Base-by-base conservation (phyloP, 768 basidiomycete species). In the Coprinopsis cinerea region DNA sequence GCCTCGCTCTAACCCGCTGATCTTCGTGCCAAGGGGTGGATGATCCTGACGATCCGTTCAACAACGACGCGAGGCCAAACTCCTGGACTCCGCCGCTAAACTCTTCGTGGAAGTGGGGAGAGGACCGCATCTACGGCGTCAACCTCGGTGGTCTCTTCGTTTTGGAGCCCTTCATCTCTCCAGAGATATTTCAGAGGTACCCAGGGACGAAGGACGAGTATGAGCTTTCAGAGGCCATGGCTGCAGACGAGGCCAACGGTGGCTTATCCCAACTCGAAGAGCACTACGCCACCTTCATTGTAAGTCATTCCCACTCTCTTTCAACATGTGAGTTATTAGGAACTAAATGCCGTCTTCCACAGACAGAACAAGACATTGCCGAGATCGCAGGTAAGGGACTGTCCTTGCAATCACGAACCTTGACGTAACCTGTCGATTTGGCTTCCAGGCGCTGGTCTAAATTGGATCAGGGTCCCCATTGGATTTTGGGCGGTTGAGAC, bases 321-420 rank as follows among this genome's bases (percentile, higher is more conserved):
- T 32, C 36, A 22, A 17, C 22, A 39, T 25, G 46, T 32, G 26
- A 15, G 37, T 42, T 30, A 44, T 54, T 28, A 7, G 45, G 17
- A 34, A 18, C 30, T 4, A 36, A 70, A 80, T 83, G 22, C 74
- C 82, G 18, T 13, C 27, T 7, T 7, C 28, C 89, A 92, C 64
- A 90, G 85, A 92, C 87, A 47, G 90, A 93, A 63, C 69, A 86
- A 62, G 90, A 93, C 67, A 81, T 92, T 49, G 90, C 89, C 17
- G 71, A 83, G 62, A 92, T 94, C 54, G 88, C 91, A 48, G n/a
- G n/a, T n/a, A n/a, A n/a, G n/a, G n/a, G n/a, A n/a, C n/a, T n/a
- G n/a, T n/a, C n/a, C n/a, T n/a, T n/a, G n/a, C n/a, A n/a, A n/a
- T n/a, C n/a, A n/a, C n/a, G n/a, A n/a, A n/a, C n/a, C n/a, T n/a